Evolutionary conservation across 768 basidiomycete genomes (phyloP), one percentile per base, ranked within the genome.

Genomic region (Macrolepiota albuminosa): DNA sequence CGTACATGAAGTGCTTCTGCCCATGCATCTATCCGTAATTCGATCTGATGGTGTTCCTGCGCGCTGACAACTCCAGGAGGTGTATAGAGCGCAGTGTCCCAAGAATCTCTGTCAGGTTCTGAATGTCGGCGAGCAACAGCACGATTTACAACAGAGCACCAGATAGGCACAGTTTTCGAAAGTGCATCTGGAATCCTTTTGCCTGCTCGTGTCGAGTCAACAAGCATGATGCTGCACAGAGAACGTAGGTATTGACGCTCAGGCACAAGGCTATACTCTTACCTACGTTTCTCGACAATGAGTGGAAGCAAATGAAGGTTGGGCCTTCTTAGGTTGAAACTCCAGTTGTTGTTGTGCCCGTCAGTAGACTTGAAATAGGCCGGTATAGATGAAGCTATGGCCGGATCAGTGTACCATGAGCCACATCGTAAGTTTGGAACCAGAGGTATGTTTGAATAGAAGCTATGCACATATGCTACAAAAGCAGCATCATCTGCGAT

Each of bases 361-460:
- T 95, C 93, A 0, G 91, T 95, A 0, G 93, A 93, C 68, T 96
- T 96, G 81, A 91, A 98, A 76, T 93, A 98, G 16, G 86, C 92
- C 13, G 81, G 77, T 5, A 73, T 63, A 43, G 73, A 61, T 24
- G 70, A 72, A 9, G 76, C 69, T 58, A 86, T 80, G 7, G 66
- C 60, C 21, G 93, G 91, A 65, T 93, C 81, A 6, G 88, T 84
- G 70, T 97, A 98, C 95, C 95, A 98, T 7, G 88, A 88, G 4
- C 96, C 96, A 67, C 95, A 97, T 26, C 96, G 84, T 67, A 95
- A 81, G 70, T 98, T 98, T 3, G 96, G 93, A 91, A 68, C 39
- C 10, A 56, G 18, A 3, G 60, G 84, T 16, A 87, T 69, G 26
- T 77, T 67, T 5, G 73, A 66, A 56, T 78, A 79, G 42, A 60